Evolutionary conservation across 192 early-diverging fungal genomes (phyloP).

Genomic region (Backusella parvicylindrica): DNA sequence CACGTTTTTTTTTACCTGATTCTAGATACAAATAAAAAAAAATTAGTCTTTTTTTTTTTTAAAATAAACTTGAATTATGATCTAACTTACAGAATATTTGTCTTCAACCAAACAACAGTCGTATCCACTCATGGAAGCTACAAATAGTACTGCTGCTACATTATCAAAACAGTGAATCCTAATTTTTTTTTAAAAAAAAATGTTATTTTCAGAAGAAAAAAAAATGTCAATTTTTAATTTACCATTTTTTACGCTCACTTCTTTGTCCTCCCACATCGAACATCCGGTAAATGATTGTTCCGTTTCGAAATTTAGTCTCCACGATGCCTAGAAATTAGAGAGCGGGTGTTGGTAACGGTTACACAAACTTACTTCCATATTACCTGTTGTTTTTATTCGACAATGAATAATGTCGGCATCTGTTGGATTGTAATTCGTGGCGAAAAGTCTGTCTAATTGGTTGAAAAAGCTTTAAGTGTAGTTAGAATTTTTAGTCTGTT

Average conservation of each 20-base stretch:
- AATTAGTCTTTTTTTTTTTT: conserved; percentile 1
- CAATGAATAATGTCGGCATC: conserved; percentile 53
- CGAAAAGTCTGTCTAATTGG: conserved; percentile 43
- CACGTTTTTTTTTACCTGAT: conserved; percentile 12
- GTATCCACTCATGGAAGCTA: conserved; percentile 55
- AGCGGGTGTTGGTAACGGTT: background rate
- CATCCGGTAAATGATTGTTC: conserved; percentile 48
- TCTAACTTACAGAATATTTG: conserved; percentile 37
- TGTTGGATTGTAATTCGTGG: conserved; percentile 41
- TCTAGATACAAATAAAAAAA: background rate
- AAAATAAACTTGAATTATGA: background rate
- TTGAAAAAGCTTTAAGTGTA: conserved; percentile 43
- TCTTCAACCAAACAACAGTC: conserved; percentile 53
- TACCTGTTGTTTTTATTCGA: conserved; percentile 54
- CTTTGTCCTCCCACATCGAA: conserved; percentile 59
- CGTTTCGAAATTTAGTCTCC: conserved; percentile 49
- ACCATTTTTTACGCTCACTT: conserved; percentile 53
- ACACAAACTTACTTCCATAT: background rate
- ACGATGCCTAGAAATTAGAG: conserved; percentile 32
- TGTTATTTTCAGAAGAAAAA: background rate
- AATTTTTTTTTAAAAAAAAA: background rate
- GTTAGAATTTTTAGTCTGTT: background rate
- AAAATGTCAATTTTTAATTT: background rate
- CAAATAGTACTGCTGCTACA: conserved; percentile 50
- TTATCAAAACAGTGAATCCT: conserved; percentile 46